Base-by-base conservation (phyloP, 805 yeast species). In the Tetrapisispora phaffii region DNA sequence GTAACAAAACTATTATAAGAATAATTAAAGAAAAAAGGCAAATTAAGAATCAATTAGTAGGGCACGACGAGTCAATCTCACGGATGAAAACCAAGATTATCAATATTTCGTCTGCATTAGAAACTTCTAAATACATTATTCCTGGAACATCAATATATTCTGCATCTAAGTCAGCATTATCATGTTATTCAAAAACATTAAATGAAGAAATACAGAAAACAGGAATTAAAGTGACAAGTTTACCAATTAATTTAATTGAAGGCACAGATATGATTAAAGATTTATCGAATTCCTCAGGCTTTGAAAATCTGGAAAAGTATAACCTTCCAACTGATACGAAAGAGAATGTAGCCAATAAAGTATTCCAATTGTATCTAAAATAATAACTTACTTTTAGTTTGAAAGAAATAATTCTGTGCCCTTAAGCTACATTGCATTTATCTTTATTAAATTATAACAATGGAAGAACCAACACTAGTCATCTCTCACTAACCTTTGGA, bases 121-220 rank as follows among this genome's bases (percentile, higher is more conserved):
- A 60, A 1, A 40, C 50, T 8, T 24, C 44, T 1, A 45, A 49
- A n/a, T 31, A 46, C 9, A 39, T 44, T 0, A 36, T 59, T 10
- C 57, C 61, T 0, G 65, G 65, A 1, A 60, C 66, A 1, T 47
- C 62, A 2, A 41, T 62, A 4, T 62, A 62, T 52, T 49, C 63
- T 12, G 63, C 65, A 9, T 53, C 64, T 2, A 62, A 62, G 44
- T 58, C 65, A 5, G 67, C 63, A 8, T 19, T 62, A 23, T 34
- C 56, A 16, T 55, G 52, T 23, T 61, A 57, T 44, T 47, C 60
- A 13, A 42, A 47, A n/a, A 57, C 53, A 1, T 39, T 62, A 22
- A 35, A 53, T 2, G 46, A 47, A 24, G 67, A 62, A 39, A 45
- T 52, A 19, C 41, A 47, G 1, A 47, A 48, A 9, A 48, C 50